Conservation (phyloP, 2,329 filamentous ascomycete species). For the Talaromyces sp. region DNA sequence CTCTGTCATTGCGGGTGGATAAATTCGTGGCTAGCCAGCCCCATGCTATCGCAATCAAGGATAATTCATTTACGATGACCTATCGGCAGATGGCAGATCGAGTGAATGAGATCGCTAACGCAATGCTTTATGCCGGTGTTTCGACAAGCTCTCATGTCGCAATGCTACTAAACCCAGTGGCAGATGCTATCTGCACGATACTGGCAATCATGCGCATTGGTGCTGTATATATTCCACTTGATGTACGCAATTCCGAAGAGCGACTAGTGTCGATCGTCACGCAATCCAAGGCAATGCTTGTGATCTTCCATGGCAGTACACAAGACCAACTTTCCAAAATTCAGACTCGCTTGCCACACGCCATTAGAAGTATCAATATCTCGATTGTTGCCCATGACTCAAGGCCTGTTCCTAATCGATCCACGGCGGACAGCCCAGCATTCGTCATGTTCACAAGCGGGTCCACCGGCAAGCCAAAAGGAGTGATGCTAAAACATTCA, state of each 20-base stretch:
- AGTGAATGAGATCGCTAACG: background rate
- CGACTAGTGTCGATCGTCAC: conserved; percentile 32
- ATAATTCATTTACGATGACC: too few species aligned
- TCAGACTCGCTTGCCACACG: too few species aligned
- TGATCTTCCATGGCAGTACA: background rate
- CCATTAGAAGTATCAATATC: too few species aligned
- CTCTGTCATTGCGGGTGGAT: too few species aligned
- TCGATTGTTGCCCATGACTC: too few species aligned
- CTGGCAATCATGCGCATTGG: conserved; percentile 41
- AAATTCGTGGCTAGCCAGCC: too few species aligned
- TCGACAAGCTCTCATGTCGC: background rate
- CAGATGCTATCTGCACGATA: conserved; percentile 10
- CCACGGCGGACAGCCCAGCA: background rate
- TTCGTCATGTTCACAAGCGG: conserved; percentile 29
- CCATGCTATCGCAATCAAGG: too few species aligned
- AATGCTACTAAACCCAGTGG: background rate
- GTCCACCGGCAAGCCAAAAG: conserved; percentile 38
- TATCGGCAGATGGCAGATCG: too few species aligned
- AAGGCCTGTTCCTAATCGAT: background rate
- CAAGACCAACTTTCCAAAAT: too few species aligned
- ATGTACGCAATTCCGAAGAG: conserved; percentile 30
- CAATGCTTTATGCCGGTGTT: background rate
- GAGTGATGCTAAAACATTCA: conserved; percentile 25
- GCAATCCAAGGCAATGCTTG: conserved; percentile 29
- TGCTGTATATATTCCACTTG: conserved; percentile 37